Base-by-base conservation (phyloP, 2,329 filamentous ascomycete genomes). In the Aspergillus sp. region DNA sequence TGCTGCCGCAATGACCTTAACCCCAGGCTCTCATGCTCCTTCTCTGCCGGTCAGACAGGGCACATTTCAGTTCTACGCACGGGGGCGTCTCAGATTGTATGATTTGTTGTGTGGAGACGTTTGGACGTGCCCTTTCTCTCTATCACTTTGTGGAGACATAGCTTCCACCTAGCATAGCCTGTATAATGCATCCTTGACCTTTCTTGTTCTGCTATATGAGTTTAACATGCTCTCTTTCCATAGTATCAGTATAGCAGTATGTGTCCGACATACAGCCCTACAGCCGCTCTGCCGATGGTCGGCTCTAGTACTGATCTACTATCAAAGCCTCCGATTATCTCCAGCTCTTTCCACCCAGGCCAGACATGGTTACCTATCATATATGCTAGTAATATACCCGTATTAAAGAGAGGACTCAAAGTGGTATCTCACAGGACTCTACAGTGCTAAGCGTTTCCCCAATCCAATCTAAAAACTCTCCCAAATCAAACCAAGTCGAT, bases 11-110 rank as follows among this genome's bases (percentile, higher is more conserved):
- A 55, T 60, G 32, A 59, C 18, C 12, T 22, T 36, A n/a, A 29
- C 29, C 49, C 50, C 22, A 36, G 11, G 22, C 42, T 26, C 29
- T 58, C 31, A 47, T 39, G 36, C 42, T 47, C 54, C 29, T 55
- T 39, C 65, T 67, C 65, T 67, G 65, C 65, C 47, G 63, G 65
- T 54, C 65, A 64, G 65, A 65, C 60, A 26, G 18, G 20, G 42
- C 16, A 22, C 46, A 22, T 11, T 55, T 24, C 20, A 20, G n/a
- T 51, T 24, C 24, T 36, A 46, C 46, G 16, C 12, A 54, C 47
- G 39, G 56, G 49, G 51, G 52, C 47, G 52, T 46, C 39, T 49
- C 53, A 47, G 26, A 55, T 31, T 47, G 45, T 47, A 47, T 20
- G 7, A 47, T 47, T 47, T 20, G 45, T 22, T 46, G 4, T 16